A percentile compares a stretch with the other conserved stretches of the same genome.
phyloP scores from a whole-genome alignment of 1,284 basidiomycete genomes.

The Trichosporon coremiiforme region DNA sequence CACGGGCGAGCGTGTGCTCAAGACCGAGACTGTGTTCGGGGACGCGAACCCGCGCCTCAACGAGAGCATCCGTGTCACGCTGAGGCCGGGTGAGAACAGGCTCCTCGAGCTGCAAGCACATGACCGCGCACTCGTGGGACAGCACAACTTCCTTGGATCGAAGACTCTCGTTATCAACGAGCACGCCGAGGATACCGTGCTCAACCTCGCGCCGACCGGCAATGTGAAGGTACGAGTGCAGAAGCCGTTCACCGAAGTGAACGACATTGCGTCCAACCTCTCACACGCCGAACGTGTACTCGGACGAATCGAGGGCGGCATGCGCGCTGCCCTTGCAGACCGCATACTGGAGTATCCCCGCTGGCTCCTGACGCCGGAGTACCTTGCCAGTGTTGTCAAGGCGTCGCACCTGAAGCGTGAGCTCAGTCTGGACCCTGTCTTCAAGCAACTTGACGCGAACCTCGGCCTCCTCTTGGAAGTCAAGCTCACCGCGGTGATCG shows the following conservation, averaged over 20 bases:
- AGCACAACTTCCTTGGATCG: conserved; percentile 51
- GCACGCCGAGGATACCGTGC: conserved; percentile 43
- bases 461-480: conserved; percentile 36
- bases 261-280: conserved; percentile 53
- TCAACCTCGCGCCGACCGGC: conserved; percentile 51
- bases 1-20: conserved; percentile 47
- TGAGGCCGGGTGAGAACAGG: conserved; percentile 34
- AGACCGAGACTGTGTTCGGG: conserved; percentile 52
- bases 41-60: conserved; percentile 53
- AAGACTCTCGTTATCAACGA: conserved; percentile 36
- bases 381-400: conserved; percentile 38
- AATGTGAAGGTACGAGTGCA: conserved; percentile 51
- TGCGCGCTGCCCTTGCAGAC: conserved; percentile 51
- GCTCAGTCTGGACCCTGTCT: conserved; percentile 44
- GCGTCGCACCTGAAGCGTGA: conserved; percentile 48
- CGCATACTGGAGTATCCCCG: conserved; percentile 49
- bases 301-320: conserved; percentile 46
- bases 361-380: conserved; percentile 35
- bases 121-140: conserved; percentile 54
- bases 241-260: conserved; percentile 45
- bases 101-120: conserved; percentile 46
- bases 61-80: conserved; percentile 27
- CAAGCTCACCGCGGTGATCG: background rate
- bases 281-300: conserved; percentile 40
- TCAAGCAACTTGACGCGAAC: conserved; percentile 53